Evolutionary conservation across 2,329 filamentous ascomycete species (phyloP), one percentile per base, ranked within the genome.

Genomic region (Colletotrichum acutatum): DNA sequence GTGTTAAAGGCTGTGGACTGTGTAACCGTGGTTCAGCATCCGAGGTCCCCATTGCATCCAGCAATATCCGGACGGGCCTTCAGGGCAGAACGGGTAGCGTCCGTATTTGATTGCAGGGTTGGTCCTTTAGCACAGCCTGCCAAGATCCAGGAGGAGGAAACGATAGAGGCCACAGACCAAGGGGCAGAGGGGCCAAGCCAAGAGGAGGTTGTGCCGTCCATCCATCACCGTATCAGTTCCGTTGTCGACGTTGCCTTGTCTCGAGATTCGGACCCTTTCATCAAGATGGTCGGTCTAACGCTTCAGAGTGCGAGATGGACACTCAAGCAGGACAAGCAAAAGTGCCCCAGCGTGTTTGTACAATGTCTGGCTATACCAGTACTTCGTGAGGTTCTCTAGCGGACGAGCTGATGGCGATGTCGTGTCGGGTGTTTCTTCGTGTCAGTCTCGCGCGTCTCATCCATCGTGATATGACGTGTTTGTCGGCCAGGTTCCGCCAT

Each of bases 81-180:
- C 37, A 57, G 53, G 53, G 67, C 67, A 54, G 37, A 26, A 49
- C 69, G 57, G 64, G 34, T 68, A 49, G 58, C 24, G 14, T 68
- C 66, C 66, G 65, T 58, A 32, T 54, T 57, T 65, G 46, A 57
- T 34, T 69, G 66, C 70, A 72, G 66, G 70, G 70, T 49, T 30
- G 30, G 46, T 46, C 70, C 70, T 57, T 37, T 14, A 46, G 70
- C 60, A 72, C 66, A 53, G 70, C 66, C 70, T 57, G 66, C 60
- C 66, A 72, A 70, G 60, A 42, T 54, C 57, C 59, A 64, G 26
- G 58, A 72, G 53, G 46, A 63, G 30, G 30, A 52, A 42, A 59
- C 49, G 65, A 53, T 42, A 37, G 32, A 28, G 68, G 54, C 69
- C 62, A 57, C 68, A 62, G 54, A 46, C 54, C 67, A 60, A 71